phyloP scores from a whole-genome alignment of 2,329 filamentous ascomycete species.

The Cladosporium sp. region DNA sequence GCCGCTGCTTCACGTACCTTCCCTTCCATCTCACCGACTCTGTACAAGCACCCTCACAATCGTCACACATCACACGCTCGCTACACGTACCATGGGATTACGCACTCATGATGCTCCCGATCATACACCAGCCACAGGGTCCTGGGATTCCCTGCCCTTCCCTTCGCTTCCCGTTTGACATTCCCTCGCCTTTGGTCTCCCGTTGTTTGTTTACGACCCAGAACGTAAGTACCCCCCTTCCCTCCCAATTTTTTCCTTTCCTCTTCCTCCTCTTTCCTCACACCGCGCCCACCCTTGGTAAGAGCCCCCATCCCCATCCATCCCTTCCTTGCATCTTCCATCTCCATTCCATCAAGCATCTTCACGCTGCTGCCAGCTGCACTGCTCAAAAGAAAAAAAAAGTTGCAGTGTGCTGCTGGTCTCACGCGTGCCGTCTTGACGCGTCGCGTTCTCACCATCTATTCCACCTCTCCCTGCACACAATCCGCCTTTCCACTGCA shows the following conservation, averaged over 20 bases:
- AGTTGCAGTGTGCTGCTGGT: background rate
- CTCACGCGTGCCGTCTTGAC: background rate
- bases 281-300: background rate
- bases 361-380: background rate
- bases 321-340: background rate
- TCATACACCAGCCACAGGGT: background rate
- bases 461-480: background rate
- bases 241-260: background rate
- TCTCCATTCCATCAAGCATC: background rate
- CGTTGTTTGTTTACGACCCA: background rate
- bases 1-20: background rate
- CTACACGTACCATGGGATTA: background rate
- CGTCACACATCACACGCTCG: background rate
- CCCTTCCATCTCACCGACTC: background rate
- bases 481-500: background rate
- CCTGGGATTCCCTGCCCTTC: background rate
- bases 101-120: background rate
- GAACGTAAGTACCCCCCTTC: background rate
- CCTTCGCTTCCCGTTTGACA: background rate
- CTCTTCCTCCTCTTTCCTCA: background rate
- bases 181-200: background rate
- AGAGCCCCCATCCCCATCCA: background rate
- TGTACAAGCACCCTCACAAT: background rate
- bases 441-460: background rate
- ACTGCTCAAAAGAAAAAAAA: background rate